Evolutionary conservation across 1,284 basidiomycete genomes (phyloP), one percentile per base, ranked within the genome.

Genomic region (Omphalotus olearius): DNA sequence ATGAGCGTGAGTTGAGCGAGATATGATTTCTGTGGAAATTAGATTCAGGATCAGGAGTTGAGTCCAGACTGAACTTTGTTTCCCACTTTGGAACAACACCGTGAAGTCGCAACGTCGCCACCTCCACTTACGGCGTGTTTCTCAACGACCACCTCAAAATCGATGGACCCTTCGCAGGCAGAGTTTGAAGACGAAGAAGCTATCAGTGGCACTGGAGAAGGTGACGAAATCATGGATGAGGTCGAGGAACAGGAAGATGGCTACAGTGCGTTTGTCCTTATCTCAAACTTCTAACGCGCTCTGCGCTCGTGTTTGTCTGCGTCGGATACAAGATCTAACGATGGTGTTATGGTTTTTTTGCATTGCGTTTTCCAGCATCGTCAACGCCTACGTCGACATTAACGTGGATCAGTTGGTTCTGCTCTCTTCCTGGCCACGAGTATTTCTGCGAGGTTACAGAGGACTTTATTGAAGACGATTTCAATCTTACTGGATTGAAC

Each of bases 381-480:
- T 91, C 88, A 20, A 90, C 88, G 6, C 88, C 88, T 30, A 91
- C 88, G 56, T 91, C 88, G 43, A 90, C 87, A 35, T 71, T 94
- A 57, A 99, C 97, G 55, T 97, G 93, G 93, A 96, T 96, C 65
- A 89, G 88, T 61, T 99, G 96, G 97, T 99, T 98, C 76, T 98
- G 95, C 66, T 94, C 94, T 17, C 74, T 99, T 42, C 94, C 97
- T 4, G 97, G 97, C 4, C 97, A 99, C 70, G 97, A 99, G 72
- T 99, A 98, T 73, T 99, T 98, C 68, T 95, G 91, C 69, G 93
- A 96, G 71, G 94, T 98, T 17, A 85, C 90, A 50, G 95, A 99
- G 66, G 96, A 99, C 65, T 99, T 98, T 69, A 99, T 99, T 68
- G 97, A 99, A 68, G 97, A 99, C 71, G 97, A 99, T 68, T 99